A percentile compares a stretch with the other conserved stretches of the same genome.
phyloP scores from a whole-genome alignment of 345 rosid genomes.

The Gossypium ekmanianum region DNA sequence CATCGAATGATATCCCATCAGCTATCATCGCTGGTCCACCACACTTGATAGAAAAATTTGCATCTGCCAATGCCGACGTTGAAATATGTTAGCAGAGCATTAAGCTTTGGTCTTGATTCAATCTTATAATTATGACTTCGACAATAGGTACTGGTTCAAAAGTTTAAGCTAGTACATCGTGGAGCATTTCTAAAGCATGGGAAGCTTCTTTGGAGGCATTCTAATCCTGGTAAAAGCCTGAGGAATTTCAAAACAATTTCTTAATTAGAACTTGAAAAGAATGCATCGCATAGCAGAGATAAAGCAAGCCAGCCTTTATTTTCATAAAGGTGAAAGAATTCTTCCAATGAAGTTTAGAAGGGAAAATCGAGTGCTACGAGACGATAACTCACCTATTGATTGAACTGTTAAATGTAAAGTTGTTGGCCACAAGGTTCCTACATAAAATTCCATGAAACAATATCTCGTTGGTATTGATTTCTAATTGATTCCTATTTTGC shows the following conservation, averaged over 20 bases:
- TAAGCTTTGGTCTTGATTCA: background rate
- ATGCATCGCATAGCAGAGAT: background rate
- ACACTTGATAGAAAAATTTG: slow-evolving; percentile 32
- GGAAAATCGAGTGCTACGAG: background rate
- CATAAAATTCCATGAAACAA: slow-evolving; percentile 10
- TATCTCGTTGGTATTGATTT: background rate
- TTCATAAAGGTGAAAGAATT: background rate
- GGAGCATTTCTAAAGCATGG: slow-evolving; percentile 28
- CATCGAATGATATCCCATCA: slow-evolving; percentile 39
- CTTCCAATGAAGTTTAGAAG: background rate
- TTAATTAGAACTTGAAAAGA: background rate
- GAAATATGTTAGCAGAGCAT: background rate
- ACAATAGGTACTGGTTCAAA: background rate
- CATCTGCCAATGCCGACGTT: slow-evolving; percentile 22
- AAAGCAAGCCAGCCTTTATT: background rate
- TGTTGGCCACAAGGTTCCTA: slow-evolving; percentile 39
- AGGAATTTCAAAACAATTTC: slow-evolving; percentile 10
- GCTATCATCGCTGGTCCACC: slow-evolving; percentile 25
- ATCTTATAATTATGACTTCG: background rate
- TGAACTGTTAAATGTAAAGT: slow-evolving; percentile 29
- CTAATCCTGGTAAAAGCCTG: slow-evolving; percentile 34
- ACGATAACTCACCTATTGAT: slow-evolving; percentile 22
- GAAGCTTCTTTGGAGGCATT: slow-evolving; percentile 38
- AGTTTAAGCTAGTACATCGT: slow-evolving; percentile 22
- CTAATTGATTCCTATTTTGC: background rate